Conservation (phyloP, 306 rosid genomes). For the Castanea sativa region DNA sequence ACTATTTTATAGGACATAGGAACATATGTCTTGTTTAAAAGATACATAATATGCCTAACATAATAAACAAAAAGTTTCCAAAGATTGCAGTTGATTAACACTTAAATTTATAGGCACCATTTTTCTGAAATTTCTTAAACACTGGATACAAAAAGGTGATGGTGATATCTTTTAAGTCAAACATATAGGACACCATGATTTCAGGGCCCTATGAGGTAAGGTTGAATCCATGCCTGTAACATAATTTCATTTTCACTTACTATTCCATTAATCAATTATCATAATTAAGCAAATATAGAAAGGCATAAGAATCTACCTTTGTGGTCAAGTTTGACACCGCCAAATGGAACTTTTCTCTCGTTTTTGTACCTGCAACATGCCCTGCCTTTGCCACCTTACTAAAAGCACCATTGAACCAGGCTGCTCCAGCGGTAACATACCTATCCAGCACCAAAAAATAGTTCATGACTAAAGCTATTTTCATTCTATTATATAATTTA, state of each 20-base stretch:
- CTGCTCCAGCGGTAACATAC: constrained; percentile 76
- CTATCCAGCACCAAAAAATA: constrained; percentile 36
- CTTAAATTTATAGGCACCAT: background rate
- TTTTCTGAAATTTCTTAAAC: background rate
- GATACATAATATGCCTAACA: background rate
- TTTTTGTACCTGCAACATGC: constrained; percentile 78
- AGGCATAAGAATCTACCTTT: constrained; percentile 51
- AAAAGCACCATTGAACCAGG: constrained; percentile 95
- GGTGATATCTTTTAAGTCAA: background rate
- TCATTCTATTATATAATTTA: constrained; percentile 12
- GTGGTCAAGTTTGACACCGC: constrained; percentile 81
- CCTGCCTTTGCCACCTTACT: constrained; percentile 84
- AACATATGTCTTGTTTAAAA: background rate
- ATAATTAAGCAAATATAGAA: background rate
- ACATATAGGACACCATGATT: background rate
- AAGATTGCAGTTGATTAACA: background rate
- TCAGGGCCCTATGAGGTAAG: background rate
- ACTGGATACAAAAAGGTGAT: background rate
- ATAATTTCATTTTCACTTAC: background rate
- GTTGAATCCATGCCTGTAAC: background rate
- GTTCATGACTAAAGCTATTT: constrained; percentile 4
- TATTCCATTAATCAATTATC: background rate
- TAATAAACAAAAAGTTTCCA: background rate
- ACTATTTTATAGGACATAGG: background rate
- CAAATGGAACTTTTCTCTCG: constrained; percentile 78